phyloP scores from a whole-genome alignment of 2,329 filamentous ascomycete genomes.

The Drechslerella stenobrocha region DNA sequence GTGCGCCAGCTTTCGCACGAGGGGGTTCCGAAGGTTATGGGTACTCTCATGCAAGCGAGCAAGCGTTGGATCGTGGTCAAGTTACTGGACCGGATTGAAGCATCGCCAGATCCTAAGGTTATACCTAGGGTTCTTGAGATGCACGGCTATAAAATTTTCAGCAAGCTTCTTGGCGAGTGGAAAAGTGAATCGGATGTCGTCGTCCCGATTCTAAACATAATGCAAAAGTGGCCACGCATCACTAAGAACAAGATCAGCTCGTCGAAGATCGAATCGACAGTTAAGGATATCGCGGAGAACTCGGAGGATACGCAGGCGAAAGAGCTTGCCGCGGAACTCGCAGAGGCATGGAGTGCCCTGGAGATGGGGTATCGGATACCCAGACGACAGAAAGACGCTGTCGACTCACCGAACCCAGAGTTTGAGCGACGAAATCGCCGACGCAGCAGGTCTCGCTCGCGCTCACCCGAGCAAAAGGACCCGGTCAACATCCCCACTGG shows the following conservation, averaged over 20 bases:
- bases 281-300: constrained; percentile 66
- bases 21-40: constrained; percentile 92
- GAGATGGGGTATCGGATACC: constrained; percentile 92
- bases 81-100: constrained; percentile 82
- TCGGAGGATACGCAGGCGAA: constrained; percentile 76
- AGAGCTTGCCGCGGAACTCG: constrained; percentile 69
- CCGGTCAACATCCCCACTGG: constrained; percentile 40
- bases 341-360: constrained; percentile 85
- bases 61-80: constrained; percentile 99
- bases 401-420: constrained; percentile 38
- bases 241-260: constrained; percentile 97
- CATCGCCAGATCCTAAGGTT: constrained; percentile 81
- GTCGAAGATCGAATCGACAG: constrained; percentile 85
- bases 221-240: constrained; percentile 83
- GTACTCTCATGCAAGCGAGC: constrained; percentile 93
- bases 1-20: constrained; percentile 74
- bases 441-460: constrained; percentile 38
- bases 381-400: constrained; percentile 57
- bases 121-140: constrained; percentile 88
- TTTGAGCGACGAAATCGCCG: constrained; percentile 33
- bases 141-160: constrained; percentile 95
- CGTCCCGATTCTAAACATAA: constrained; percentile 83
- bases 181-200: constrained; percentile 87
- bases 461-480: constrained; percentile 30
- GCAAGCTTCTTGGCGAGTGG: constrained; percentile 81